phyloP scores from a whole-genome alignment of 169 alveolate species.

The Babesia bigemina region DNA sequence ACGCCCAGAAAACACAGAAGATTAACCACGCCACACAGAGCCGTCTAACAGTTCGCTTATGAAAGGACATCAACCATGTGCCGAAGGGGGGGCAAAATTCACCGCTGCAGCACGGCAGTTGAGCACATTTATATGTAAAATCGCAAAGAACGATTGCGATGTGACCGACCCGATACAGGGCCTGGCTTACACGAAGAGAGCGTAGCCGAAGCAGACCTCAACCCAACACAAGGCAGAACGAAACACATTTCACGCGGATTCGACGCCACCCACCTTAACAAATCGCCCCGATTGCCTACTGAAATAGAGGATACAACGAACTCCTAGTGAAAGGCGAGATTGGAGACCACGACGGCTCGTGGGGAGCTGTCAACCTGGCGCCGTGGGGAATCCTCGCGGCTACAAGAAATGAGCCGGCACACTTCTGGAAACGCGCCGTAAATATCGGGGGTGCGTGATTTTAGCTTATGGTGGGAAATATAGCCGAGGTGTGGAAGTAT shows the following conservation, averaged over 20 bases:
- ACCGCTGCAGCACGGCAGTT: too few species aligned
- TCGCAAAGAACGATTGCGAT: too few species aligned
- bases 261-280: conserved; percentile 21
- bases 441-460: neutral
- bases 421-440: neutral
- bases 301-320: conserved; percentile 8
- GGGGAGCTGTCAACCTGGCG: conserved; percentile 23
- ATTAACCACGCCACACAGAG: neutral
- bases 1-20: neutral
- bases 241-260: neutral
- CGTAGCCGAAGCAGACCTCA: too few species aligned
- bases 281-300: neutral
- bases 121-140: too few species aligned
- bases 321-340: neutral
- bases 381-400: conserved; percentile 33
- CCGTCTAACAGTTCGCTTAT: neutral
- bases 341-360: neutral
- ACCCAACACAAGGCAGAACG: conserved; percentile 17
- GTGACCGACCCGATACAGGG: too few species aligned
- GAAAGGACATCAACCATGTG: neutral
- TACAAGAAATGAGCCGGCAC: neutral
- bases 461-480: neutral
- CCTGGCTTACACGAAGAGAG: too few species aligned
- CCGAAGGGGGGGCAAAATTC: neutral
- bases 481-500: too few species aligned